Base-by-base conservation (phyloP, 768 basidiomycete species). In the Suillus variegatus region DNA sequence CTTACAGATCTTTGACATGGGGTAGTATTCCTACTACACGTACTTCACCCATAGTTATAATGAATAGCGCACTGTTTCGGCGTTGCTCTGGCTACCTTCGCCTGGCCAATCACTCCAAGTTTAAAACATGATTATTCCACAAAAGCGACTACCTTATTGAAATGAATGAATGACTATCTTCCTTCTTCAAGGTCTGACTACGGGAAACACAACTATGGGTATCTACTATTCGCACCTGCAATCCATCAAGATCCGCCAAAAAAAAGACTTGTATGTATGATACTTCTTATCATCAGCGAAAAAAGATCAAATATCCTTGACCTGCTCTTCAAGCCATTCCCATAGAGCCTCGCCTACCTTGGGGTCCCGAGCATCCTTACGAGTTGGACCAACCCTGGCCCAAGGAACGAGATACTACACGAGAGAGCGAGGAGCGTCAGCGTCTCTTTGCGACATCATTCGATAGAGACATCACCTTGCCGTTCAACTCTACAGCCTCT, bases 241-340 rank as follows among this genome's bases (percentile, higher is more conserved):
- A 10, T 58, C 6, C n/a, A 56, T 38, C n/a, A n/a, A 25, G 22
- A 36, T 22, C 40, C 25, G 14, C 16, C 16, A 25, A 16, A 25
- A 41, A 41, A 16, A 40, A 38, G 3, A 38, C 12, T 10, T 28
- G 2, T 25, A 25, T 14, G 14, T 22, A 18, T 36, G 8, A 22
- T 57, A 25, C 38, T 40, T 58, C 14, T 22, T 25, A 38, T 16
- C 38, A 58, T 40, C 36, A 58, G 16, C 14, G 4, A 22, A 41
- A 28, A 25, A 18, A 1, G 58, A 28, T 71, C 44, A 69, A 43
- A 72, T 25, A 43, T 67, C 68, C 61, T 72, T 58, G 43, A 74
- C 66, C 57, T 78, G 76, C 46, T 78, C 77, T 58, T 80, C 77
- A 28, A 77, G 69, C 78, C 79, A 80, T 8, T 71, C 69, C 76